Percentiles rank a stretch among this genome's conserved stretches.
Conservation (phyloP, 371 early-diverging fungal species). For the Rhizopus arrhizus region DNA sequence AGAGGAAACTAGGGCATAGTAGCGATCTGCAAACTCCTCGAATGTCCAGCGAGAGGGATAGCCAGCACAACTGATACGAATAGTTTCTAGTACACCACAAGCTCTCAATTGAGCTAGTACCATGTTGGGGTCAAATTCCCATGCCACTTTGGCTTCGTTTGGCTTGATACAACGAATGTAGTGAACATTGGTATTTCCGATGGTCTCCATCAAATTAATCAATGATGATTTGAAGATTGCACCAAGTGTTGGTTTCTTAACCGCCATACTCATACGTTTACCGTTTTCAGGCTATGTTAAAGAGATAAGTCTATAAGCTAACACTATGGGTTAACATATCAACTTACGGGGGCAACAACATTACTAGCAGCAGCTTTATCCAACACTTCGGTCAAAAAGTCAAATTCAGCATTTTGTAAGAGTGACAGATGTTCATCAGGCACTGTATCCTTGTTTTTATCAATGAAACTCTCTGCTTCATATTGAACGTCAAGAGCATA, state of each 20-base stretch:
- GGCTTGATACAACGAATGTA: slow-evolving; percentile 99
- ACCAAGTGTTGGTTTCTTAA: slow-evolving; percentile 84
- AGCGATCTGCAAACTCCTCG: slow-evolving; percentile 93
- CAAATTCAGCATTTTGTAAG: slow-evolving; percentile 69
- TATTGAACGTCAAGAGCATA: slow-evolving; percentile 94
- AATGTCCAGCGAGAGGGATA: slow-evolving; percentile 96
- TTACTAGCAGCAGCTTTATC: slow-evolving; percentile 53
- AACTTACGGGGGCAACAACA: slow-evolving; percentile 38
- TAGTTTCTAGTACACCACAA: slow-evolving; percentile 99
- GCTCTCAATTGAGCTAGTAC: slow-evolving; percentile 96
- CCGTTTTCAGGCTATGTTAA: slow-evolving; percentile 38
- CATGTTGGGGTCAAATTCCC: slow-evolving; percentile 89
- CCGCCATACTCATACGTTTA: slow-evolving; percentile 63
- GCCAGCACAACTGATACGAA: slow-evolving; percentile 97
- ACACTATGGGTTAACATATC: neutral
- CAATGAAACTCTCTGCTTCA: slow-evolving; percentile 92
- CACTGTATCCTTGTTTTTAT: slow-evolving; percentile 98
- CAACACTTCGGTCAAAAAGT: slow-evolving; percentile 76
- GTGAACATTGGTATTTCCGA: slow-evolving; percentile 90
- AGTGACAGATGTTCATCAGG: slow-evolving; percentile 87
- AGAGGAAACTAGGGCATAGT: slow-evolving; percentile 83
- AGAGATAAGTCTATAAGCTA: neutral
- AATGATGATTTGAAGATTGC: slow-evolving; percentile 85
- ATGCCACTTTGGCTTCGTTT: slow-evolving; percentile 90
- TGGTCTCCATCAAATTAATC: slow-evolving; percentile 90